These are phyloP conservation scores for Calocera cornea DNA, from an alignment of 768 basidiomycete species.

Conservation along the genomic window DNA sequence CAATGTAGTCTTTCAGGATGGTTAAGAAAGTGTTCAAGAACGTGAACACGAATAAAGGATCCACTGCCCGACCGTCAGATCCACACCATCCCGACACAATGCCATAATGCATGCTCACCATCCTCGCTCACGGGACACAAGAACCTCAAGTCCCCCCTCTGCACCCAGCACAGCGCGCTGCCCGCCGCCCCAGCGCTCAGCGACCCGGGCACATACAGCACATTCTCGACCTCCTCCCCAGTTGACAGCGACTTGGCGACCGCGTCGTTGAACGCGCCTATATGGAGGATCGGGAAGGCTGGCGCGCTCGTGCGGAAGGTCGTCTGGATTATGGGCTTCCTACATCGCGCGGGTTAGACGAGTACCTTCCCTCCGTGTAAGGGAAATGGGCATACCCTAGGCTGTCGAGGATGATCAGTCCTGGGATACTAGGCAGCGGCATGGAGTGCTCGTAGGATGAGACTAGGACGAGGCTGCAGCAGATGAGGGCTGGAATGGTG, in stretches of 20 bases:
- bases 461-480: neutral
- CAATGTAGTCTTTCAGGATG: constrained; percentile 76
- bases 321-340: constrained; percentile 72
- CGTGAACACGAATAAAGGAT: constrained; percentile 79
- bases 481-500: neutral
- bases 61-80: constrained; percentile 38
- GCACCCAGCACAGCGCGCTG: constrained; percentile 66
- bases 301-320: constrained; percentile 67
- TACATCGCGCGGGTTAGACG: constrained; percentile 16
- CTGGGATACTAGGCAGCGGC: constrained; percentile 18
- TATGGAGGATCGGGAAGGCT: constrained; percentile 70
- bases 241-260: constrained; percentile 36
- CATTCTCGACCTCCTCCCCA: constrained; percentile 1
- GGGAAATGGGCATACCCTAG: constrained; percentile 40
- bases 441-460: neutral
- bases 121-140: constrained; percentile 74
- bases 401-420: constrained; percentile 64
- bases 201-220: constrained; percentile 7
- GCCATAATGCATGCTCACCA: constrained; percentile 41
- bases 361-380: no score
- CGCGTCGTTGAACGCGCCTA: constrained; percentile 71
- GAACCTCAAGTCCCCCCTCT: constrained; percentile 59
- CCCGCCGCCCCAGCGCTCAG: constrained; percentile 16
- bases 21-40: constrained; percentile 77
- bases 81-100: neutral